Evolutionary conservation across 768 basidiomycete genomes (phyloP).

Genomic region (Amanita polypyramis): DNA sequence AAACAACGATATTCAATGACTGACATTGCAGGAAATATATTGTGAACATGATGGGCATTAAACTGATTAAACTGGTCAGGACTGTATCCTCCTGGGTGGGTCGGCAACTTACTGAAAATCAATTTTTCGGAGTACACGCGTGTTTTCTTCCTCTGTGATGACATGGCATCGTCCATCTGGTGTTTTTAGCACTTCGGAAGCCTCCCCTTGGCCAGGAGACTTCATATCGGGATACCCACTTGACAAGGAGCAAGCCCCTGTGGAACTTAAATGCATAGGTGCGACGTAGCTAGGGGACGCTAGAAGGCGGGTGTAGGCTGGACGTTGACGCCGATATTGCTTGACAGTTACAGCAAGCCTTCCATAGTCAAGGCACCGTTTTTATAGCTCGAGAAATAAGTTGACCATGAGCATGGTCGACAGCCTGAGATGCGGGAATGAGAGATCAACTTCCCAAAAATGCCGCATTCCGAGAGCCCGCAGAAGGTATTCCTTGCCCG

Average conservation of each 20-base stretch:
- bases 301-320: not conserved
- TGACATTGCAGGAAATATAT: conserved; percentile 22
- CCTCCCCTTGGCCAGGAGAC: conserved; percentile 10
- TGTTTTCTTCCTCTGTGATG: conserved; percentile 18
- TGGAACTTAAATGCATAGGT: not conserved
- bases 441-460: too few relatives aligned
- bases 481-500: not conserved
- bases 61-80: conserved; percentile 9
- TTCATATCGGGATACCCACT: not conserved
- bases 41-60: conserved; percentile 21
- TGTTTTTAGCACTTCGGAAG: conserved; percentile 10
- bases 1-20: not conserved
- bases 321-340: not conserved
- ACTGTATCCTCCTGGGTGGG: not conserved
- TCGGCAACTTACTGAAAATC: conserved; percentile 17
- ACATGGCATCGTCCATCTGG: conserved; percentile 3
- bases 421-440: too few relatives aligned
- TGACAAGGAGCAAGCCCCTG: not conserved
- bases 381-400: not conserved
- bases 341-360: not conserved
- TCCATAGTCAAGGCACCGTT: not conserved
- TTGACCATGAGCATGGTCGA: not conserved
- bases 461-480: too few relatives aligned
- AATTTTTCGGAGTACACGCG: conserved; percentile 16
- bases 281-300: not conserved